Conservation (phyloP, 768 basidiomycete species). For the Hysterangium stoloniferum region DNA sequence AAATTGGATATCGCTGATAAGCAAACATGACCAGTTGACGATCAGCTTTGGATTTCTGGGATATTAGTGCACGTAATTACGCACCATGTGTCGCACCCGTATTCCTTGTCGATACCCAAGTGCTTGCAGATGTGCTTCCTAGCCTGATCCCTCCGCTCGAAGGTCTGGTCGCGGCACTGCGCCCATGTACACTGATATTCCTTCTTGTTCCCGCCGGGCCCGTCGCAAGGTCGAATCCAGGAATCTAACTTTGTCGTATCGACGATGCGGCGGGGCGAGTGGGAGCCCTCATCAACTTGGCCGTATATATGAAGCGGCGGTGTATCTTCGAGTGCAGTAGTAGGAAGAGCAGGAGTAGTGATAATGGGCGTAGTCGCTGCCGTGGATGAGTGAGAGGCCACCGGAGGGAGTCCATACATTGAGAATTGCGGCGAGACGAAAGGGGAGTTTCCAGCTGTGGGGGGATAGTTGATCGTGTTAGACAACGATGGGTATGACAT, state of each 20-base stretch:
- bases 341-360: too few relatives aligned
- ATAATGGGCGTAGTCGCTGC: too few relatives aligned
- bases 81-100: background rate
- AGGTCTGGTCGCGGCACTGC: background rate
- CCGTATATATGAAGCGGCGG: background rate
- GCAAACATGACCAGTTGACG: background rate
- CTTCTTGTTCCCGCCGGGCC: background rate
- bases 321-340: background rate
- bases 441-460: too few relatives aligned
- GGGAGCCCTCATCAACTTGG: slow-evolving; percentile 1
- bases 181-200: background rate
- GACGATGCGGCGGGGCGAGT: too few relatives aligned
- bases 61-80: background rate
- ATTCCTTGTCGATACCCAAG: background rate
- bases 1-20: background rate
- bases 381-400: too few relatives aligned
- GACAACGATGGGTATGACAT: too few relatives aligned
- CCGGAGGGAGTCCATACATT: too few relatives aligned
- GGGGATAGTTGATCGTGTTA: too few relatives aligned
- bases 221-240: background rate
- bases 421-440: too few relatives aligned
- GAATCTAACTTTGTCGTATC: slow-evolving; percentile 1
- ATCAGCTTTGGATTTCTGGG: background rate
- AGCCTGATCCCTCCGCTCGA: background rate
- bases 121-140: background rate